Evolutionary conservation across 257 asterid genomes (phyloP).

Genomic region (Catharanthus roseus): DNA sequence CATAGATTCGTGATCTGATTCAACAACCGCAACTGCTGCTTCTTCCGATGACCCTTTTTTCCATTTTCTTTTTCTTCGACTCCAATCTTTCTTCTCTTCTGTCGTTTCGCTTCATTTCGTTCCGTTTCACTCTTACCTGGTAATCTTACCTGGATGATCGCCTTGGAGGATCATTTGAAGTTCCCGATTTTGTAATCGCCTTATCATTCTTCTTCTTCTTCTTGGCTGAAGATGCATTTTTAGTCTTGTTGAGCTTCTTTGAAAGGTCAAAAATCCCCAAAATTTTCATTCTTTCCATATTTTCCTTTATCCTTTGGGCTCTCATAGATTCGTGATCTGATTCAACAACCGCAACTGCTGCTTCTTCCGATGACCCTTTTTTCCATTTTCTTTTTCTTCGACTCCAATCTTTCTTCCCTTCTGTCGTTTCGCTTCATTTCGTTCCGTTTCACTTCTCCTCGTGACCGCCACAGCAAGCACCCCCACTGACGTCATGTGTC

Average conservation of each 20-base stretch:
- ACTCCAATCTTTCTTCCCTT: not conserved
- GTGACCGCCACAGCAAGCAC: slow-evolving; percentile 43
- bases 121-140: slow-evolving; percentile 2
- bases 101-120: slow-evolving; percentile 6
- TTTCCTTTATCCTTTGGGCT: slow-evolving; percentile 57
- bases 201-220: slow-evolving; percentile 2
- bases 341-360: not conserved
- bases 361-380: not conserved
- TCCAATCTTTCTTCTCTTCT: not conserved
- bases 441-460: slow-evolving; percentile 29
- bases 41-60: not conserved
- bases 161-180: slow-evolving; percentile 37
- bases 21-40: not conserved
- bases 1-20: slow-evolving; percentile 38
- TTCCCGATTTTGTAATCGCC: slow-evolving; percentile 4
- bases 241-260: slow-evolving; percentile 23
- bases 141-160: slow-evolving; percentile 53
- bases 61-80: slow-evolving; percentile 2
- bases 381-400: slow-evolving; percentile 3
- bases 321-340: slow-evolving; percentile 47
- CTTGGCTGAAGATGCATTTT: slow-evolving; percentile 14
- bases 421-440: slow-evolving; percentile 4
- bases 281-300: slow-evolving; percentile 49
- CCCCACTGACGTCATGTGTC: not conserved
- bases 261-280: slow-evolving; percentile 57